Base-by-base conservation (phyloP, 768 basidiomycete genomes). In the Floccularia luteovirens region DNA sequence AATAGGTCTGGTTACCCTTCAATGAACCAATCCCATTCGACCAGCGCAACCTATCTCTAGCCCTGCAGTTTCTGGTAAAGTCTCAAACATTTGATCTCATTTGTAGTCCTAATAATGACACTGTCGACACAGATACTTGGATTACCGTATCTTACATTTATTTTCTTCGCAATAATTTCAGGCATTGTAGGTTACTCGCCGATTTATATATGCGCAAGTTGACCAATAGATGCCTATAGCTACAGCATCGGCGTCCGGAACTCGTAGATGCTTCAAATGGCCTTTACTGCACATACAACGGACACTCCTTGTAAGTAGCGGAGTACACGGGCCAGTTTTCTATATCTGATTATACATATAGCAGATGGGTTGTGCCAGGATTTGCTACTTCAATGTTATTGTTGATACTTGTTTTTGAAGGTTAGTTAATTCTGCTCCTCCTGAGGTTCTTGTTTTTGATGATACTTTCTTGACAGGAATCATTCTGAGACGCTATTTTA, bases 231-330 rank as follows among this genome's bases (percentile, higher is more conserved):
- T 19, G 24, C 24, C 10, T 41, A n/a, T 24, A 56, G 51, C 39
- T 49, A 17, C 43, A 52, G 25, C 21, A 45, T 31, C 44, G 43
- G 25, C 24, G 48, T 36, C 57, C 60, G 4, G 42, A 52, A 1
- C 45, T 49, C 14, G 46, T 64, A 14, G 44, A 48, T 23, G 50
- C 53, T 2, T n/a, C n/a, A n/a, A 76, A 74, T 50, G 69, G 71
- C 23, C 46, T 79, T 31, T 77, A 76, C 54, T 79, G 77, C 48
- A 61, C 63, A 12, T 49, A 64, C n/a, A 46, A 50, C 16, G 44
- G 47, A 7, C 46, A 51, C 24, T 45, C 50, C 32, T 53, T 66
- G 75, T 76, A 42, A 41, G 72, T 55, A n/a, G n/a, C n/a, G n/a
- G n/a, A n/a, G n/a, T n/a, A n/a, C n/a, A n/a, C n/a, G n/a, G n/a